Base-by-base conservation (phyloP, 2,329 filamentous ascomycete species). In the Elsinoe necatrix region DNA sequence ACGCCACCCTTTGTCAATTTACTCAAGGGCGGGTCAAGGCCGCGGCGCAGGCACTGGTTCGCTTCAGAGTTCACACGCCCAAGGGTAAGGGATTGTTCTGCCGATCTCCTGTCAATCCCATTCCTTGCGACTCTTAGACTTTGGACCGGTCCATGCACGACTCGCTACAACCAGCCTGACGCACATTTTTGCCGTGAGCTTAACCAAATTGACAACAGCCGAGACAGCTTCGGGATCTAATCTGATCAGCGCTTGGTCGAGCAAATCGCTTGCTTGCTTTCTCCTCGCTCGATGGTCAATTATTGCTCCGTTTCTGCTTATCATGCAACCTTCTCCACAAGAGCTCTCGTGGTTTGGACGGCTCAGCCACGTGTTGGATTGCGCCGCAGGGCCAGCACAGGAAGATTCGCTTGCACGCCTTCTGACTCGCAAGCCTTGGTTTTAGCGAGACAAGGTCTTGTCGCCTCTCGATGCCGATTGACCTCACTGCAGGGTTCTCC, bases 101-200 rank as follows among this genome's bases (percentile, higher is more conserved):
- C 29, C 48, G 48, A 52, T 52, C 48, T 52, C 34, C 48, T 52
- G 48, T 52, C 48, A 52, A 20, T 52, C 48, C 48, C 48, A 52
- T 39, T 52, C 48, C 48, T 52, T 37, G 29, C 20, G 25, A 29
- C 20, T 21, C 31, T 52, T 52, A 39, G 29, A 37, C 48, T 52
- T 52, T 50, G 2, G 18, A 23, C 48, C 48, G 48, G 29, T 29
- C 14, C 48, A 52, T 37, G 48, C 48, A 37, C 48, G 48, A 52
- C 18, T 52, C 29, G 20, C 29, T 45, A 23, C 41, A 9, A 18
- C 41, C 41, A 20, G 16, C 29, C 39, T 37, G n/a, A 37, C 20
- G 48, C 25, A 31, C 29, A n/a, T 21, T 52, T 48, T 12, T 52
- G 48, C 48, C 48, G 48, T 34, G 20, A 52, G 48, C 48, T 52